These are phyloP conservation scores for Zymoseptoria ardabiliae DNA, from an alignment of 2,329 filamentous ascomycete genomes.

Conservation along the genomic window DNA sequence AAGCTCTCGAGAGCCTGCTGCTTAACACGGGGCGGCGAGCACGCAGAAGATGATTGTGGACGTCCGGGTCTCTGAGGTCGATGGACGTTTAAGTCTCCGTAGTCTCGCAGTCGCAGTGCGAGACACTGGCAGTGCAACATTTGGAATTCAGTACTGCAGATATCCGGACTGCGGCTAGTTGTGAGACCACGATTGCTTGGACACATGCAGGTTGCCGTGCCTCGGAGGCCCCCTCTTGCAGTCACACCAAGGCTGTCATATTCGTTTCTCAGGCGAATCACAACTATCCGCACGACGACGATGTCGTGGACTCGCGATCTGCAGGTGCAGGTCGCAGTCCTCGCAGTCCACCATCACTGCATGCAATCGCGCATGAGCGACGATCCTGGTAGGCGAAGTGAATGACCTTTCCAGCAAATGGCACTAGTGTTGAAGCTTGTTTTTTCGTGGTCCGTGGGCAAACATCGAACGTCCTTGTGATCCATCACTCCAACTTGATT, in stretches of 20 bases:
- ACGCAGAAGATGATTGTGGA: no score
- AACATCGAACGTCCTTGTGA: neutral
- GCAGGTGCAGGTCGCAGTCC: neutral
- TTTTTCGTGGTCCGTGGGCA: neutral
- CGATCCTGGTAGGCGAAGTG: neutral
- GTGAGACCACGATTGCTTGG: neutral
- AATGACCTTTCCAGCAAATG: neutral
- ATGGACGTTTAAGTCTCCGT: neutral
- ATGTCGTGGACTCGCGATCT: neutral
- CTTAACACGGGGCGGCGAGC: no score
- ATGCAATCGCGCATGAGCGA: constrained; percentile 1
- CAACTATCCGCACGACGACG: neutral
- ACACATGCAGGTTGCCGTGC: neutral
- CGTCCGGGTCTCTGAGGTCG: no score
- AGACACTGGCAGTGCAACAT: neutral
- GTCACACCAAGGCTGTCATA: neutral
- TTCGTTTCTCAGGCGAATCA: neutral
- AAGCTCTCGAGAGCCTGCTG: no score
- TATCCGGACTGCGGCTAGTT: neutral
- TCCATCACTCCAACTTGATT: neutral
- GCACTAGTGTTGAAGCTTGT: neutral
- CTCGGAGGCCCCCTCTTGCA: neutral
- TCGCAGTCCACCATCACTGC: neutral
- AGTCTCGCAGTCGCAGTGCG: neutral
- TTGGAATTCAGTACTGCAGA: neutral